Percentiles rank a stretch among this genome's conserved stretches.
These are phyloP conservation scores for Pythium coloratum DNA, from an alignment of 352 stramenopile species.

Conservation along the genomic window DNA sequence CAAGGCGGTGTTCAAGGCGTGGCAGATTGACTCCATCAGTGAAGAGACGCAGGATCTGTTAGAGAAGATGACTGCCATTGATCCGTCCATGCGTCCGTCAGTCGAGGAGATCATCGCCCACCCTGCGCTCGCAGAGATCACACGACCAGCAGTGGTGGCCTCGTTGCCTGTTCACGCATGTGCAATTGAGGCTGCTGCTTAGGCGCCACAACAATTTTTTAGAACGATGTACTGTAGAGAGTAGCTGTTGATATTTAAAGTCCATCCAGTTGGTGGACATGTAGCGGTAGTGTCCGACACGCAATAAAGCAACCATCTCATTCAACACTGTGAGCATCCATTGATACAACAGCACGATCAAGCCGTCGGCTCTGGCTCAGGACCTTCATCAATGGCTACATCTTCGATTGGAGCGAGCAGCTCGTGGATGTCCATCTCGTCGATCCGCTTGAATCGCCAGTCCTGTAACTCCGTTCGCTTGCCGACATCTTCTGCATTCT, in stretches of 20 bases:
- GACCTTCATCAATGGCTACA: neutral
- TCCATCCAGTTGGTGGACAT: neutral
- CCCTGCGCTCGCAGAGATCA: constrained; percentile 39
- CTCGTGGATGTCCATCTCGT: constrained; percentile 25
- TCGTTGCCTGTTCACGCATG: constrained; percentile 3
- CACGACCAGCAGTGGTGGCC: neutral
- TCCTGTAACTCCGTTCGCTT: constrained; percentile 77
- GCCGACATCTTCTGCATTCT: constrained; percentile 70
- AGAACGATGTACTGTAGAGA: neutral
- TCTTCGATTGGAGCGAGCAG: constrained; percentile 3
- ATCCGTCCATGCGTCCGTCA: constrained; percentile 55
- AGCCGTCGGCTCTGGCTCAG: constrained; percentile 2
- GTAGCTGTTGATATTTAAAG: neutral
- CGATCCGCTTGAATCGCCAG: constrained; percentile 75
- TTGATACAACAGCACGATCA: neutral
- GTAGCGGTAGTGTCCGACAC: neutral
- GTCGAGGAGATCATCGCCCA: constrained; percentile 66
- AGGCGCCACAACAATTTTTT: neutral
- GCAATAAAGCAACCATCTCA: neutral
- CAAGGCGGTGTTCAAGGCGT: constrained; percentile 69
- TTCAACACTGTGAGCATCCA: neutral
- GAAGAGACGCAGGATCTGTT: constrained; percentile 67
- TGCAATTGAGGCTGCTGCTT: neutral
- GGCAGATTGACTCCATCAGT: constrained; percentile 43
- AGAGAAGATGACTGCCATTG: constrained; percentile 66